Evolutionary conservation across 2,329 filamentous ascomycete species (phyloP).

Genomic region (Fusarium sterilihyphosum): DNA sequence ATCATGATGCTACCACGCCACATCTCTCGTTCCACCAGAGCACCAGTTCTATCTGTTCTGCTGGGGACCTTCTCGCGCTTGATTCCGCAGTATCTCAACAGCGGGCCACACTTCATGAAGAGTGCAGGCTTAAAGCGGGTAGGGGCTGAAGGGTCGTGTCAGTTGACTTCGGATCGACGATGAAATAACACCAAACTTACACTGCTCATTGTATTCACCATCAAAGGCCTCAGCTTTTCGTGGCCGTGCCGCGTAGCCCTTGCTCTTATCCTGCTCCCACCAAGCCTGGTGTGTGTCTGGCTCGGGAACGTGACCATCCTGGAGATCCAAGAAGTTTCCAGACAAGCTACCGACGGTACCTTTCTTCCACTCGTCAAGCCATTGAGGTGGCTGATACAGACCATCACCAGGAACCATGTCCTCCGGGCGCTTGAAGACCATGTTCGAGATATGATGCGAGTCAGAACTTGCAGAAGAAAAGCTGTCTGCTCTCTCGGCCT

Average conservation of each 20-base stretch:
- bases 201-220: constrained; percentile 73
- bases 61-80: constrained; percentile 66
- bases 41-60: constrained; percentile 39
- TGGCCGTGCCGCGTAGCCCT: constrained; percentile 58
- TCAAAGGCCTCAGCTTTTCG: constrained; percentile 72
- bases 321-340: constrained; percentile 68
- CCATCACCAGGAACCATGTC: constrained; percentile 60
- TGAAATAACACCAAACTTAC: constrained; percentile 48
- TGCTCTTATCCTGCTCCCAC: constrained; percentile 75
- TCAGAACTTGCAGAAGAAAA: constrained; percentile 46
- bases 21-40: constrained; percentile 71
- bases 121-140: constrained; percentile 85
- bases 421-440: constrained; percentile 54
- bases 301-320: constrained; percentile 48
- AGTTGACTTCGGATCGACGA: constrained; percentile 1
- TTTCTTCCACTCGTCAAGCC: constrained; percentile 79
- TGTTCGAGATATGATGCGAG: constrained; percentile 53
- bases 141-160: constrained; percentile 53
- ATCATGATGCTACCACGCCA: constrained; percentile 98
- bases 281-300: constrained; percentile 70
- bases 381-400: constrained; percentile 67
- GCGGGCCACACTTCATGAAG: constrained; percentile 88
- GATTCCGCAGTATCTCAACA: constrained; percentile 90
- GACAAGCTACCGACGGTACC: constrained; percentile 70
- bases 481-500: constrained; percentile 45